Percentiles rank a stretch among this genome's conserved stretches.
phyloP scores from a whole-genome alignment of 2,329 filamentous ascomycete genomes.

The Akanthomyces uredinophilus region DNA sequence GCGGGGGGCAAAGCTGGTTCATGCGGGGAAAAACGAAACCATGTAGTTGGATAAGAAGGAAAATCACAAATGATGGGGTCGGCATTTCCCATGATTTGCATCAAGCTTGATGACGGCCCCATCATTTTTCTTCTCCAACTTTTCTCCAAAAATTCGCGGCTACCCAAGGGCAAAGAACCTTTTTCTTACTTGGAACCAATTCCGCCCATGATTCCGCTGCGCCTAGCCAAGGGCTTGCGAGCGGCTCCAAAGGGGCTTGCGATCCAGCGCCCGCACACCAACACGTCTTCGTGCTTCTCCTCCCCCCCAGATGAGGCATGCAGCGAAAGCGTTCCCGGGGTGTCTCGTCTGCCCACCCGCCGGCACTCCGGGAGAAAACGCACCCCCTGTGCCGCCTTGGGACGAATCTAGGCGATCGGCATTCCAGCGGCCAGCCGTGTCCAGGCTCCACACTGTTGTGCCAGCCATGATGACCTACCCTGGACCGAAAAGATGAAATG shows the following conservation, averaged over 20 bases:
- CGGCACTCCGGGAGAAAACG: background rate
- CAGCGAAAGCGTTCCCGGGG: background rate
- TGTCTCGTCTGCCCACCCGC: background rate
- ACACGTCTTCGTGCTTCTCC: background rate
- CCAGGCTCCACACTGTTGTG: background rate
- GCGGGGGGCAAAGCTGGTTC: too few species aligned
- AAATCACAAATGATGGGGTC: background rate
- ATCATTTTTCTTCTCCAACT: background rate
- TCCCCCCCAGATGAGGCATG: background rate
- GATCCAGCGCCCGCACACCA: background rate
- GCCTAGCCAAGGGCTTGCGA: conserved; percentile 5
- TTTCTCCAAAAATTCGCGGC: conserved; percentile 11
- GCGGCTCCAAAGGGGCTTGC: background rate
- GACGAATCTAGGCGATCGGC: conserved; percentile 2
- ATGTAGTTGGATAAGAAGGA: background rate
- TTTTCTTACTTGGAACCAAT: background rate
- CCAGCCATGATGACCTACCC: background rate
- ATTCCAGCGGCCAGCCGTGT: background rate
- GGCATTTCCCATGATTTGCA: background rate
- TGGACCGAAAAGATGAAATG: background rate
- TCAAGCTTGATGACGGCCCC: background rate
- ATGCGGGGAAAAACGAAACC: background rate
- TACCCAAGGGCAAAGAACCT: background rate
- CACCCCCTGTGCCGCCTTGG: background rate
- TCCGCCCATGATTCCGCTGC: conserved; percentile 1